phyloP scores from a whole-genome alignment of 345 rosid species.

The Psidium friedrichsthalianum region DNA sequence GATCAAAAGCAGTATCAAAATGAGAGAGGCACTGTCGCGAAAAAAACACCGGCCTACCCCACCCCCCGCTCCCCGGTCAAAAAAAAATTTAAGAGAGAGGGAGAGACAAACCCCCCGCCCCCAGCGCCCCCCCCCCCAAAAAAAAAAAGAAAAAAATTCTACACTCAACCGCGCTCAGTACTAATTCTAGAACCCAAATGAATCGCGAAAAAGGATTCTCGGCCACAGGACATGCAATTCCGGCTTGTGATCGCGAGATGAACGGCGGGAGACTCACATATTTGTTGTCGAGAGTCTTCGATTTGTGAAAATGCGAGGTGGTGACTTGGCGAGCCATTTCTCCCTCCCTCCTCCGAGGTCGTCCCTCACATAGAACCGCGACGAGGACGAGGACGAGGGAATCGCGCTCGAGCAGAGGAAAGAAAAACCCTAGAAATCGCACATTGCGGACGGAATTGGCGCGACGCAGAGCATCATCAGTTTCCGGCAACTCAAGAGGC shows the following conservation, averaged over 20 bases:
- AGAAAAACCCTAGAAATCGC: not conserved
- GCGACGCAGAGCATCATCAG: not conserved
- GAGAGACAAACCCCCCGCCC: no score
- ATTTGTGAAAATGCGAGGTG: constrained; percentile 61
- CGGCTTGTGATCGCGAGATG: not conserved
- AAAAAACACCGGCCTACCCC: not conserved
- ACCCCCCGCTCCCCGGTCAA: no score
- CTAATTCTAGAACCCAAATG: not conserved
- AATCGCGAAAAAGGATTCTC: not conserved
- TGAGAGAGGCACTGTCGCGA: not conserved
- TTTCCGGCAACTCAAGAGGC: not conserved
- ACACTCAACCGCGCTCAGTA: not conserved
- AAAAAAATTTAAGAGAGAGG: not conserved
- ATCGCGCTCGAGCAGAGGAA: not conserved
- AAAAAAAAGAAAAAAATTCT: not conserved
- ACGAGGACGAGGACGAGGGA: not conserved
- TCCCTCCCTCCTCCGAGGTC: not conserved
- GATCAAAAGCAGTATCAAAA: not conserved
- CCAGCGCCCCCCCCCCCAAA: not conserved
- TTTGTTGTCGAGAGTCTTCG: constrained; percentile 89
- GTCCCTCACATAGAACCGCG: not conserved
- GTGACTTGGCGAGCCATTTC: constrained; percentile 42
- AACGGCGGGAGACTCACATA: constrained; percentile 30
- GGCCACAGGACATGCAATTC: not conserved
- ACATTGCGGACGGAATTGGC: not conserved